Conservation (phyloP, 106 monocot species). For the Dendrobium huoshanense region DNA sequence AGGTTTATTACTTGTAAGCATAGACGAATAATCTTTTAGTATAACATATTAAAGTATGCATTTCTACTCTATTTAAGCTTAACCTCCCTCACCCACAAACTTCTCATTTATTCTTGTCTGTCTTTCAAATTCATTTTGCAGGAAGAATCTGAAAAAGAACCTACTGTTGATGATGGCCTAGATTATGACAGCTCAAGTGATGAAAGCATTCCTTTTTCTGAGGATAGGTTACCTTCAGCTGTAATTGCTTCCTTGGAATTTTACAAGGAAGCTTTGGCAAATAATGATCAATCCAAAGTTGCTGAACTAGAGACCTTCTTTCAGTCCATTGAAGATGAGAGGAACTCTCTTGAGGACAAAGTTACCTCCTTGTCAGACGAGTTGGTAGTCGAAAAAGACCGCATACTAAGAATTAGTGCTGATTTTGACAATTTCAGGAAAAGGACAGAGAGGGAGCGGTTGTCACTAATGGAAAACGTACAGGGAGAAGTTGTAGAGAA, state of each 20-base stretch:
- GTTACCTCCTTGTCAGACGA: conserved; percentile 42
- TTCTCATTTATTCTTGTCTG: background rate
- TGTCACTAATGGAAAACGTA: conserved; percentile 65
- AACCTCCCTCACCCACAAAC: background rate
- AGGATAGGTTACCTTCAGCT: conserved; percentile 35
- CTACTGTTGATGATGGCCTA: conserved; percentile 16
- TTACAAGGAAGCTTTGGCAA: conserved; percentile 72
- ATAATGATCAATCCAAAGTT: conserved; percentile 47
- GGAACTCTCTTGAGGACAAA: conserved; percentile 41
- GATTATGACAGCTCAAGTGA: conserved; percentile 21
- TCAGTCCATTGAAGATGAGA: conserved; percentile 76
- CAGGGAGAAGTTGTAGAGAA: conserved; percentile 79
- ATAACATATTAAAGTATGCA: background rate
- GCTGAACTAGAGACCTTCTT: conserved; percentile 68
- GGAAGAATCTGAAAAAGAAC: conserved; percentile 51
- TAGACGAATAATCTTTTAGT: too few relatives aligned
- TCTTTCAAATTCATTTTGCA: conserved; percentile 9
- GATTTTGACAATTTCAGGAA: conserved; percentile 92
- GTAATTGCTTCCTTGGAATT: conserved; percentile 31
- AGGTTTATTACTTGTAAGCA: too few relatives aligned
- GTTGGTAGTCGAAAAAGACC: conserved; percentile 41
- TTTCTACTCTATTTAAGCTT: background rate
- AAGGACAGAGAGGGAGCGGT: conserved; percentile 63
- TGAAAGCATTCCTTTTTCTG: conserved; percentile 17
- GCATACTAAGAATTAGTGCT: conserved; percentile 71